Evolutionary conservation across 2,329 filamentous ascomycete genomes (phyloP).

Genomic region (Nigrograna mackinnonii): DNA sequence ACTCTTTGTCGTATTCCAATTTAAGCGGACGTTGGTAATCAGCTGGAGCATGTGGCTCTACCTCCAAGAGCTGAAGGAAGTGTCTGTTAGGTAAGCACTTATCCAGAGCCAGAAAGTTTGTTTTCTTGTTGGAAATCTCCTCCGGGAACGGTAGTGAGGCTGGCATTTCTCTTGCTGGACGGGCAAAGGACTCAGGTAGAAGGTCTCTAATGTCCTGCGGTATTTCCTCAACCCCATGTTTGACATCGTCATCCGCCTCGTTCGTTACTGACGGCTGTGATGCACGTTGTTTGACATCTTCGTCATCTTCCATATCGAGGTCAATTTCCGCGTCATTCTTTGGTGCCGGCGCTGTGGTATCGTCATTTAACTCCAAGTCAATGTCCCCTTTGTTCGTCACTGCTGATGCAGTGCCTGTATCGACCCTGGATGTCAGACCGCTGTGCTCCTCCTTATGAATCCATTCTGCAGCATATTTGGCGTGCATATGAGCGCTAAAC

Average conservation of each 20-base stretch:
- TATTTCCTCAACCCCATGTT: no score
- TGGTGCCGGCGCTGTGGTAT: slow-evolving; percentile 5
- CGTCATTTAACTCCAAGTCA: background rate
- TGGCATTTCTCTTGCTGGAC: slow-evolving; percentile 16
- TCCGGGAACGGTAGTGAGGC: slow-evolving; percentile 62
- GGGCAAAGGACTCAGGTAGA: slow-evolving; percentile 74
- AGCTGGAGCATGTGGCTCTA: slow-evolving; percentile 20
- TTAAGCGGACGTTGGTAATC: slow-evolving; percentile 54
- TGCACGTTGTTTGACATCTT: slow-evolving; percentile 3
- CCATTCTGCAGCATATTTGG: slow-evolving; percentile 75
- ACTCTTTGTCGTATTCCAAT: slow-evolving; percentile 87
- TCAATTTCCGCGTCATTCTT: slow-evolving; percentile 42
- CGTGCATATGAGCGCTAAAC: slow-evolving; percentile 90
- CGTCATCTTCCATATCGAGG: slow-evolving; percentile 36
- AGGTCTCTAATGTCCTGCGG: slow-evolving; percentile 70
- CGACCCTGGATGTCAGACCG: slow-evolving; percentile 14
- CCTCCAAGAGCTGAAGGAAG: slow-evolving; percentile 77
- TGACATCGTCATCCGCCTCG: background rate
- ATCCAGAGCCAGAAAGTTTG: slow-evolving; percentile 86
- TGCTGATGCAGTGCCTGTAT: slow-evolving; percentile 12
- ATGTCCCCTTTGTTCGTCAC: slow-evolving; percentile 10
- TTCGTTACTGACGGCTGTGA: slow-evolving; percentile 4
- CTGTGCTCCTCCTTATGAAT: slow-evolving; percentile 46
- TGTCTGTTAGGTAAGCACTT: slow-evolving; percentile 82
- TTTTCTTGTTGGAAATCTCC: slow-evolving; percentile 76